A percentile compares a stretch with the other conserved stretches of the same genome.
These are phyloP conservation scores for Teunomyces funiuensis DNA, from an alignment of 805 yeast species.

Conservation along the genomic window DNA sequence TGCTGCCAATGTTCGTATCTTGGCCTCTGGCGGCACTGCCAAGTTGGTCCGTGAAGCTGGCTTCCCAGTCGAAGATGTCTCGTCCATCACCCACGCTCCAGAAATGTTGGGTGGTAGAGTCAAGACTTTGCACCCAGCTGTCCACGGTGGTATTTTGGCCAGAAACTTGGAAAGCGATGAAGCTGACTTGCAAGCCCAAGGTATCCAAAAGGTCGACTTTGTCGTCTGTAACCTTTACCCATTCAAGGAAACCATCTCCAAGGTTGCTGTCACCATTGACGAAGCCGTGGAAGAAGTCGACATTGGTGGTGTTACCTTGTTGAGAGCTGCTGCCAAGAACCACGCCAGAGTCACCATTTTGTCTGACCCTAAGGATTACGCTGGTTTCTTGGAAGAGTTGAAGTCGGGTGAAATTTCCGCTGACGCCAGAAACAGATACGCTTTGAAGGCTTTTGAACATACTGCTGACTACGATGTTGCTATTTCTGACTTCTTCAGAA, in stretches of 20 bases:
- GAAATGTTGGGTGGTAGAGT: constrained; percentile 99
- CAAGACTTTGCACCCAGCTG: constrained; percentile 97
- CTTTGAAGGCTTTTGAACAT: constrained; percentile 96
- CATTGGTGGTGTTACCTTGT: constrained; percentile 93
- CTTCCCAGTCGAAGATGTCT: constrained; percentile 95
- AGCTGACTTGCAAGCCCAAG: constrained; percentile 81
- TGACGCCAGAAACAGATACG: constrained; percentile 76
- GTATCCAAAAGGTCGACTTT: constrained; percentile 92
- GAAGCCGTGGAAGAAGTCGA: constrained; percentile 99
- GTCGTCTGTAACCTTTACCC: constrained; percentile 98
- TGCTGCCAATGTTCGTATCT: constrained; percentile 82
- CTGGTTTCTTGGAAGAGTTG: constrained; percentile 81
- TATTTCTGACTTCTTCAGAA: constrained; percentile 95
- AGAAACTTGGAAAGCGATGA: constrained; percentile 90
- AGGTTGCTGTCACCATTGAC: constrained; percentile 89
- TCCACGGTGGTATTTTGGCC: constrained; percentile 96
- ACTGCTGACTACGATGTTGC: constrained; percentile 97
- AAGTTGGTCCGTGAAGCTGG: constrained; percentile 94
- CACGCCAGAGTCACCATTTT: constrained; percentile 94
- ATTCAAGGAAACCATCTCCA: constrained; percentile 94
- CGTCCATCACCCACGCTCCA: constrained; percentile 95
- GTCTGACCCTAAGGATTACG: constrained; percentile 92
- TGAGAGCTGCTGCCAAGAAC: constrained; percentile 98
- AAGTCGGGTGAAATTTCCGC: constrained; percentile 68
- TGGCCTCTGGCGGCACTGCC: constrained; percentile 98